Evolutionary conservation across 2,329 filamentous ascomycete species (phyloP).

Genomic region (Proliferodiscus dingleyae): DNA sequence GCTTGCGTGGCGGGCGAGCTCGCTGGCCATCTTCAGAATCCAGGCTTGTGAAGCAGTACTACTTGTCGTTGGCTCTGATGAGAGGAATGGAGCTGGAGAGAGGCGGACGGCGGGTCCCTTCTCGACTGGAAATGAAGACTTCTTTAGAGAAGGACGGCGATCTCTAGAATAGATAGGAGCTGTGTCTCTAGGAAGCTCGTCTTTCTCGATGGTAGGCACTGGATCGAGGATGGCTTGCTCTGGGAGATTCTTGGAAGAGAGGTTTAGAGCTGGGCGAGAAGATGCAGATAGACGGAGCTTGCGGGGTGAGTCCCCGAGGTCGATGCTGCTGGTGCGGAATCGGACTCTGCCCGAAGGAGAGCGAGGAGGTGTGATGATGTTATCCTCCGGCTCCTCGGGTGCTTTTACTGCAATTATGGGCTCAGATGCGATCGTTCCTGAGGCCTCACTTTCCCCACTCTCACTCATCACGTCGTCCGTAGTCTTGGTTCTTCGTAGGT

Average conservation of each 20-base stretch:
- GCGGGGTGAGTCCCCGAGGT: slow-evolving; percentile 35
- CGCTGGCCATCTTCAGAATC: slow-evolving; percentile 90
- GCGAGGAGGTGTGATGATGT: slow-evolving; percentile 47
- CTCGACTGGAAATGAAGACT: slow-evolving; percentile 17
- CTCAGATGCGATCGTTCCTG: slow-evolving; percentile 57
- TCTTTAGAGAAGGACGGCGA: slow-evolving; percentile 14
- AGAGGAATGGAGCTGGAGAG: slow-evolving; percentile 18
- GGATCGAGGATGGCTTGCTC: slow-evolving; percentile 18
- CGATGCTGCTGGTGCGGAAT: slow-evolving; percentile 31
- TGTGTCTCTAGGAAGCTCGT: slow-evolving; percentile 7
- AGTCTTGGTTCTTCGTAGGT: slow-evolving; percentile 60
- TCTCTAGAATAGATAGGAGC: slow-evolving; percentile 16
- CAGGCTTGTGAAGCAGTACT: slow-evolving; percentile 56
- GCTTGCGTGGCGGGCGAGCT: slow-evolving; percentile 82
- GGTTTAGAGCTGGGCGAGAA: slow-evolving; percentile 11
- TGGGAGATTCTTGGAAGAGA: slow-evolving; percentile 10
- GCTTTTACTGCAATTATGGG: slow-evolving; percentile 52
- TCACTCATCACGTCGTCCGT: slow-evolving; percentile 46
- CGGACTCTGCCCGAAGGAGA: slow-evolving; percentile 37
- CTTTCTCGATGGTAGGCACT: slow-evolving; percentile 10
- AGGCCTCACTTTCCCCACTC: slow-evolving; percentile 42
- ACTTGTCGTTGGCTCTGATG: slow-evolving; percentile 23
- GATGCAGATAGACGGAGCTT: slow-evolving; percentile 18
- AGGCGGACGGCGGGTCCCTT: slow-evolving; percentile 15
- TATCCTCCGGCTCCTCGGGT: slow-evolving; percentile 55